Conservation (phyloP, 495 filamentous ascomycete species). For the Xylaria flabelliformis region DNA sequence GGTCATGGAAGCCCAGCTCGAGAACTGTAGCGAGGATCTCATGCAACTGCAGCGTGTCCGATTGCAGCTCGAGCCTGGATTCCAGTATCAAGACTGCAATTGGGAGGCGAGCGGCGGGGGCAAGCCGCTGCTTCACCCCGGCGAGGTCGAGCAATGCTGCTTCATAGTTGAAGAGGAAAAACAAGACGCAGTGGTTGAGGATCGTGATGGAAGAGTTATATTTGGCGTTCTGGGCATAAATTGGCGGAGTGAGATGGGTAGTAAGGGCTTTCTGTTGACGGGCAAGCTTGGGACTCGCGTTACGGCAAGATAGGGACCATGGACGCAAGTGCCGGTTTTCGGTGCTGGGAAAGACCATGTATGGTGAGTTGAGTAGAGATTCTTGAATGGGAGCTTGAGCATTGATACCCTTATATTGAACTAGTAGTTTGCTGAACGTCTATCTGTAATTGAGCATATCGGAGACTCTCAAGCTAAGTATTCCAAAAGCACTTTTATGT, state of each 20-base stretch:
- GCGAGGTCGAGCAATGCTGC: conserved; percentile 90
- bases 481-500: neutral
- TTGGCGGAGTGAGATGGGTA: conserved; percentile 91
- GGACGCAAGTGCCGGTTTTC: conserved; percentile 2
- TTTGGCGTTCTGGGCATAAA: conserved; percentile 85
- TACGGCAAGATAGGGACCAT: conserved; percentile 15
- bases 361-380: neutral
- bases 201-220: conserved; percentile 65
- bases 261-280: conserved; percentile 84
- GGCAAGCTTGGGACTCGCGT: conserved; percentile 72
- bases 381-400: neutral
- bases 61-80: conserved; percentile 56
- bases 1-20: conserved; percentile 89
- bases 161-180: conserved; percentile 79
- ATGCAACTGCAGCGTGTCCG: conserved; percentile 65
- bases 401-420: conserved; percentile 11
- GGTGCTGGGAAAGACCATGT: neutral
- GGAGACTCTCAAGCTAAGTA: neutral
- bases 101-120: conserved; percentile 53
- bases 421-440: neutral
- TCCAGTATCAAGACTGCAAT: conserved; percentile 57
- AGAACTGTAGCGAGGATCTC: conserved; percentile 81
- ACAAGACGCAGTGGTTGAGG: conserved; percentile 45
- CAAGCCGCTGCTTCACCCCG: conserved; percentile 75
- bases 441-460: neutral